Evolutionary conservation across 1,139 yeast genomes (phyloP).

Genomic region (Blastobotrys persicus): DNA sequence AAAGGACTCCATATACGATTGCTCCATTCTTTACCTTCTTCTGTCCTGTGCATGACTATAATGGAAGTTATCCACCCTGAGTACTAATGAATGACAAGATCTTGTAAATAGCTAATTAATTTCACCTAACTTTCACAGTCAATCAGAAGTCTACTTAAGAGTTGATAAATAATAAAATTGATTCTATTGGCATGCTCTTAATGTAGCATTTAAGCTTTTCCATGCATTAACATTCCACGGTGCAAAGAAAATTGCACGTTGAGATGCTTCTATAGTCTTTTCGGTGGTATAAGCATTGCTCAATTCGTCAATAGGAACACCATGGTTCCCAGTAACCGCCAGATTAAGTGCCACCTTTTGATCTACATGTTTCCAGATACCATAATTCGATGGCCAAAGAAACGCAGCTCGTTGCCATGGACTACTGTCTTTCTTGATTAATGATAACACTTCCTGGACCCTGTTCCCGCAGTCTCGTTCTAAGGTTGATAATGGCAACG

Average conservation of each 20-base stretch:
- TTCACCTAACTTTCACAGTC: too few species aligned
- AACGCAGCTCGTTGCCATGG: conserved; percentile 72
- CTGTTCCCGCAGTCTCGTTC: conserved; percentile 46
- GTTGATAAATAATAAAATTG: too few species aligned
- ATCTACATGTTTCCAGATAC: conserved; percentile 66
- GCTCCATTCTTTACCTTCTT: conserved; percentile 36
- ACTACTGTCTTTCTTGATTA: conserved; percentile 28
- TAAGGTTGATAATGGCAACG: conserved; percentile 49
- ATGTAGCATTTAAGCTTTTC: conserved; percentile 21
- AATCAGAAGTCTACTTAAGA: too few species aligned
- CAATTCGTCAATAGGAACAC: conserved; percentile 52
- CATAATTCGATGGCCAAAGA: conserved; percentile 66
- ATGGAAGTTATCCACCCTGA: conserved; percentile 27
- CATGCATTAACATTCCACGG: conserved; percentile 29
- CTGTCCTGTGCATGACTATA: conserved; percentile 38
- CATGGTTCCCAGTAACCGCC: conserved; percentile 39
- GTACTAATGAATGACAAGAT: neutral
- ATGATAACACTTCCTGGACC: conserved; percentile 52
- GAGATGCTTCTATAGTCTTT: conserved; percentile 20
- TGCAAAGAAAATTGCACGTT: conserved; percentile 28
- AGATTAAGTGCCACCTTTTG: conserved; percentile 54
- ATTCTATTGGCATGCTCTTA: too few species aligned
- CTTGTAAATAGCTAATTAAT: neutral
- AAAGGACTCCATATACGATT: conserved; percentile 37
- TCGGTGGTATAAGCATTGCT: conserved; percentile 45